A percentile compares a stretch with the other conserved stretches of the same genome.
Conservation (phyloP, 192 early-diverging fungal genomes). For the Spizellomyces sp. region DNA sequence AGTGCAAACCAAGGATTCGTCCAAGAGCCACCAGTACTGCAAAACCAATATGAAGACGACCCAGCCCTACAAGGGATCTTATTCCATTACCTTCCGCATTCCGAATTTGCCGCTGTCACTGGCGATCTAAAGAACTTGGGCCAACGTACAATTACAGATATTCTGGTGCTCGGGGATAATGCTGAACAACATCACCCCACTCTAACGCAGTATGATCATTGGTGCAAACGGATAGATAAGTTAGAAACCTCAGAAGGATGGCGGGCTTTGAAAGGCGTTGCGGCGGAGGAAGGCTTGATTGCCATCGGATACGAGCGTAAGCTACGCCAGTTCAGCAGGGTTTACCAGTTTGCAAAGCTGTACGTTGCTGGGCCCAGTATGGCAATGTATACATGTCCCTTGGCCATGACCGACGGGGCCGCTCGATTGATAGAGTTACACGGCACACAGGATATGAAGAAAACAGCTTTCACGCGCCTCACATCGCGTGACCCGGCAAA, state of each 20-base stretch:
- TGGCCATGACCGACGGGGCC: conserved; percentile 79
- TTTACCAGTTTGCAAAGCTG: conserved; percentile 71
- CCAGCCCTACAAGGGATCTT: conserved; percentile 51
- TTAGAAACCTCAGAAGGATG: conserved; percentile 63
- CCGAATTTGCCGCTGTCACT: conserved; percentile 46
- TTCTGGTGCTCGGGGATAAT: conserved; percentile 47
- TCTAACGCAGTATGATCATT: conserved; percentile 70
- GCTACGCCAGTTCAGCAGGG: conserved; percentile 50
- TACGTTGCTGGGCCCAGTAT: conserved; percentile 51
- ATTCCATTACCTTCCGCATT: conserved; percentile 48
- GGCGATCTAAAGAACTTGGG: conserved; percentile 50
- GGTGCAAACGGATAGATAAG: conserved; percentile 66
- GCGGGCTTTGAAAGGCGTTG: conserved; percentile 60
- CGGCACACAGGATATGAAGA: conserved; percentile 56
- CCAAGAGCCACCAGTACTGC: conserved; percentile 29
- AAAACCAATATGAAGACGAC: conserved; percentile 46
- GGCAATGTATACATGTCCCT: conserved; percentile 67
- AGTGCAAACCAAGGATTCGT: conserved; percentile 28
- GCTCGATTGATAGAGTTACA: conserved; percentile 64
- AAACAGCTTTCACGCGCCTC: conserved; percentile 42
- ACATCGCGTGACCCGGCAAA: conserved; percentile 58
- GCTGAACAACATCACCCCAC: conserved; percentile 65
- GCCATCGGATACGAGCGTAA: conserved; percentile 66
- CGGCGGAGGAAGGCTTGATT: conserved; percentile 67
- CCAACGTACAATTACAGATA: conserved; percentile 42